Evolutionary conservation across 2,329 filamentous ascomycete species (phyloP).

Genomic region (Ilyonectria mors-panacis): DNA sequence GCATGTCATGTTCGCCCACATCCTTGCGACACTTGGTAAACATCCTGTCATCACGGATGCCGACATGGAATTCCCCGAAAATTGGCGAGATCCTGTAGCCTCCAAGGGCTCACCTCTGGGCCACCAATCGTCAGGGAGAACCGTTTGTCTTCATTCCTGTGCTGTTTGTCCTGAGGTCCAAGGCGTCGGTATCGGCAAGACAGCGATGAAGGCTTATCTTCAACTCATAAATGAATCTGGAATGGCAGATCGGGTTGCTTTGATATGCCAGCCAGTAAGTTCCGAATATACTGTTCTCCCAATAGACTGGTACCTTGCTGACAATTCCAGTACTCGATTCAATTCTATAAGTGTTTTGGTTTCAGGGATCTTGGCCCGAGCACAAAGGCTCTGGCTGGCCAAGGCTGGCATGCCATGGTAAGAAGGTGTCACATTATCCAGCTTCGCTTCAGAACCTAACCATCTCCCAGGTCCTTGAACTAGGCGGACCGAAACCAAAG

Average conservation of each 20-base stretch:
- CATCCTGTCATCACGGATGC: slow-evolving; percentile 77
- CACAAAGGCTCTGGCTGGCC: slow-evolving; percentile 80
- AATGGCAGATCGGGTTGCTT: slow-evolving; percentile 79
- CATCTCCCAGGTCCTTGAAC: slow-evolving; percentile 41
- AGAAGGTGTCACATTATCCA: slow-evolving; percentile 37
- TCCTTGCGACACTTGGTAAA: slow-evolving; percentile 81
- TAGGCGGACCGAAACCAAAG: slow-evolving; percentile 44
- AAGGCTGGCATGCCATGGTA: slow-evolving; percentile 88
- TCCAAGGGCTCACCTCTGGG: slow-evolving; percentile 66
- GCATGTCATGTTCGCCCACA: slow-evolving; percentile 81
- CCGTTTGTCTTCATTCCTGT: slow-evolving; percentile 86
- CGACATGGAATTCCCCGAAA: slow-evolving; percentile 80
- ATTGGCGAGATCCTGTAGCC: slow-evolving; percentile 71
- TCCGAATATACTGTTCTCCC: too few relatives aligned
- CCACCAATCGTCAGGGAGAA: slow-evolving; percentile 81
- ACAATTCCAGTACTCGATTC: slow-evolving; percentile 70
- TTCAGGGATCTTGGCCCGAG: slow-evolving; percentile 80
- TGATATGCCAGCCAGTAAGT: slow-evolving; percentile 81
- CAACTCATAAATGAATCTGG: slow-evolving; percentile 81
- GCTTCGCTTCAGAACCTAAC: not conserved
- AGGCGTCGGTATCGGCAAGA: slow-evolving; percentile 79
- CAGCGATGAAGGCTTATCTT: slow-evolving; percentile 82
- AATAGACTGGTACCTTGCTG: not conserved
- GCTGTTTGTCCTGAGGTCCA: slow-evolving; percentile 84
- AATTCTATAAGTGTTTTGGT: slow-evolving; percentile 83